Conservation (phyloP, 805 yeast species). For the Metschnikowia continentalis region DNA sequence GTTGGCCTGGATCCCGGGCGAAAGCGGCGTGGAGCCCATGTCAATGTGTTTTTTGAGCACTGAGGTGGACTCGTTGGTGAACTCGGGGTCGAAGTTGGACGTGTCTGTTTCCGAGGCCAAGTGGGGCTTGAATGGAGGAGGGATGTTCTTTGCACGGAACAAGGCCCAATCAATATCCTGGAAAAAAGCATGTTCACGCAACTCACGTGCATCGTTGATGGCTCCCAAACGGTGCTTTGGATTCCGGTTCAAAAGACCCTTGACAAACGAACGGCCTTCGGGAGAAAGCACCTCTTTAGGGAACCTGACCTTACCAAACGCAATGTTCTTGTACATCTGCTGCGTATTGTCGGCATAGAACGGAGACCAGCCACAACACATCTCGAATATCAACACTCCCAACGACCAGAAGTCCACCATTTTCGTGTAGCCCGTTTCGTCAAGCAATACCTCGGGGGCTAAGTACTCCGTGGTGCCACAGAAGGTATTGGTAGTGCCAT, state of each 20-base stretch:
- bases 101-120: slow-evolving; percentile 88
- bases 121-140: slow-evolving; percentile 97
- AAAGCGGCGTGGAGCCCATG: slow-evolving; percentile 72
- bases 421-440: slow-evolving; percentile 94
- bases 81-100: slow-evolving; percentile 96
- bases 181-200: slow-evolving; percentile 89
- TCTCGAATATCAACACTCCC: slow-evolving; percentile 94
- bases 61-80: slow-evolving; percentile 87
- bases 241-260: slow-evolving; percentile 90
- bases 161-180: slow-evolving; percentile 87
- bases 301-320: slow-evolving; percentile 95
- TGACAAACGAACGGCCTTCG: slow-evolving; percentile 93
- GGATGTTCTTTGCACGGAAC: slow-evolving; percentile 71
- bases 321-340: slow-evolving; percentile 98
- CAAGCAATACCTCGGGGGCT: slow-evolving; percentile 94
- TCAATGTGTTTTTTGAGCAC: slow-evolving; percentile 65
- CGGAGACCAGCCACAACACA: slow-evolving; percentile 99
- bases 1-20: slow-evolving; percentile 94
- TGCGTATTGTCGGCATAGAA: slow-evolving; percentile 97
- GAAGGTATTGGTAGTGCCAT: slow-evolving; percentile 91
- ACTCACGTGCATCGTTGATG: slow-evolving; percentile 84
- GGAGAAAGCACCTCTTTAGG: slow-evolving; percentile 92
- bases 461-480: slow-evolving; percentile 98
- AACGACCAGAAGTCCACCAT: slow-evolving; percentile 99
- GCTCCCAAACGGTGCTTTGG: slow-evolving; percentile 95